Evolutionary conservation across 2,329 filamentous ascomycete genomes (phyloP), one percentile per base, ranked within the genome.

Genomic region (Ploettnerulaceae sp.): DNA sequence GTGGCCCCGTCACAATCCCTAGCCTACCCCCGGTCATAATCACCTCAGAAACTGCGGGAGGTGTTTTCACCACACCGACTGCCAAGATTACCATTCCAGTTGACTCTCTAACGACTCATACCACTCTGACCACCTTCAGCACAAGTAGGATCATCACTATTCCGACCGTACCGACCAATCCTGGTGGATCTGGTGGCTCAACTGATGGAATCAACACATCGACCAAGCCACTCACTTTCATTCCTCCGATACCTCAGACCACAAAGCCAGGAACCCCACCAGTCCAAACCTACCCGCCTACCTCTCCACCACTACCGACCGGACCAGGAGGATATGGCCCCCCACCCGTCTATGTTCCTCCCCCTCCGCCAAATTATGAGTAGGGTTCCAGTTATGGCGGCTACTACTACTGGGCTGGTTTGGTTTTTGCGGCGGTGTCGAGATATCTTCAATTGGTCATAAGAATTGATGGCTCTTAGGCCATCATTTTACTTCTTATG

Each of bases 51-150:
- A 40, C 37, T 29, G 37, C 37, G 11, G 37, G 37, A 8, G 37
- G 37, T 40, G 37, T 40, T 6, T 40, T 40, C 37, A 40, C 37
- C 12, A 40, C 37, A 17, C 14, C 37, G n/a, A n/a, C n/a, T n/a
- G n/a, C n/a, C n/a, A n/a, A n/a, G n/a, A n/a, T n/a, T 18, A 40
- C 5, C 4, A 11, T 21, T 9, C 37, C 25, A 12, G 37, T 24
- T 20, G 25, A 7, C n/a, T 21, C 37, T 2, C 21, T 40, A 26
- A 31, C 37, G 3, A 31, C 25, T 7, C 21, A 15, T 20, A 21
- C 24, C 15, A 9, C 37, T n/a, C 14, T 40, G 15, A 40, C 37
- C 2, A 40, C 37, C 3, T 17, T 40, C 8, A 18, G n/a, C 14
- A 40, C 37, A 20, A 40, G 37, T 18, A 29, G 31, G 37, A 18